Evolutionary conservation across 2,329 filamentous ascomycete genomes (phyloP), one percentile per base, ranked within the genome.

Genomic region (Metarhizium sp.): DNA sequence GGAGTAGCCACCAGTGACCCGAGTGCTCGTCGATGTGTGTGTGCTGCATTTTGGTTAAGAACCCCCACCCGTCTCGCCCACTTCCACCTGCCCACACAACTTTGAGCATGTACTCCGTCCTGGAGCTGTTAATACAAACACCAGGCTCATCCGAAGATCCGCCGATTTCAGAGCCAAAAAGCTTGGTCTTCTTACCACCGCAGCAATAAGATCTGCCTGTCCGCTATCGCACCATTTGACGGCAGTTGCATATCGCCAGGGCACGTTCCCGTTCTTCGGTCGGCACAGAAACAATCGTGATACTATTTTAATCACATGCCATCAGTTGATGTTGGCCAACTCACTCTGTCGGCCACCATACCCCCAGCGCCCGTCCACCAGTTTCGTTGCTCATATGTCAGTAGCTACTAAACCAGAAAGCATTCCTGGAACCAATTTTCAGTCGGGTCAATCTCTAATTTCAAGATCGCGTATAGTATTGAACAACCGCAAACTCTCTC

Each of bases 121-220:
- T 8, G 32, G 10, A 34, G 32, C 32, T 34, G 6, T 34, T 34
- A 11, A 34, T 11, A 14, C 47, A 49, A 29, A 29, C 46, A 7
- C 51, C 51, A 38, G 32, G 20, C 51, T 57, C 36, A 49, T 59
- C 62, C 62, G 61, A 63, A 56, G 61, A 61, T 58, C 58, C 58
- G 57, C 62, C 57, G 59, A 36, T 52, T 45, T 7, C 29, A 32
- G 45, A 20, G 16, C 4, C 25, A 16, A 10, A 50, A 47, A 51
- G 53, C 18, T 30, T 34, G 32, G 6, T 34, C 48, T 18, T 29
- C 36, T 47, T 47, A 20, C 20, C n/a, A 10, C 32, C 29, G 20
- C 40, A 30, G 34, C 53, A 30, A 25, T 25, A 25, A 25, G 30
- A n/a, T 38, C 53, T 16, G 11, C 45, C 45, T 14, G 25, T 48